Percentiles rank a stretch among this genome's conserved stretches.
phyloP scores from a whole-genome alignment of 2,329 filamentous ascomycete species.

The Talaromyces sp. region DNA sequence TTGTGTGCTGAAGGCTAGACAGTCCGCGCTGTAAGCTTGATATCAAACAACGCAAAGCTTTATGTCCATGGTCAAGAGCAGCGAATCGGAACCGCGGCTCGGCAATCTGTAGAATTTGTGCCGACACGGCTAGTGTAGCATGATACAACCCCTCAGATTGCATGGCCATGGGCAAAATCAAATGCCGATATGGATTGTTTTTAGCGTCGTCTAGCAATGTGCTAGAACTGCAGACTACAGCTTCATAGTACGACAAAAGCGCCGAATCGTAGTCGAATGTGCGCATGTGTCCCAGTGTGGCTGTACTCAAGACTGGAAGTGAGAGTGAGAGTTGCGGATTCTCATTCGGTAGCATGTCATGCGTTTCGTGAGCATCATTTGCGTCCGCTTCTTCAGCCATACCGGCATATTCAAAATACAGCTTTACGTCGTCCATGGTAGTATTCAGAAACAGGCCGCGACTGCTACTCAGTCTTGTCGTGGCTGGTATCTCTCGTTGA shows the following conservation, averaged over 20 bases:
- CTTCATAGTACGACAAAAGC: constrained; percentile 27
- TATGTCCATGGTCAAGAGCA: constrained; percentile 25
- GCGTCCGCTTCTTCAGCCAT: background rate
- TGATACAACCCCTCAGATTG: constrained; percentile 27
- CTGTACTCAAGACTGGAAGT: background rate
- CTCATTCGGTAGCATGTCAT: background rate
- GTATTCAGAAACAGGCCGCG: constrained; percentile 10
- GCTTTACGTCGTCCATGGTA: constrained; percentile 6
- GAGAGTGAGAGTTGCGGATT: background rate
- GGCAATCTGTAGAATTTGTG: constrained; percentile 25
- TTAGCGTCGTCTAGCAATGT: constrained; percentile 27
- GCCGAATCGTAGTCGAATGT: constrained; percentile 19
- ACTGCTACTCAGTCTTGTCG: background rate
- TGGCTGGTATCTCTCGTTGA: background rate
- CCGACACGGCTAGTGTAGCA: constrained; percentile 27
- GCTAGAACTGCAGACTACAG: constrained; percentile 27
- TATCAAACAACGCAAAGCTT: constrained; percentile 11
- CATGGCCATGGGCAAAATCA: constrained; percentile 30
- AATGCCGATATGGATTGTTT: constrained; percentile 30
- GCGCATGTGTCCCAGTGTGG: background rate
- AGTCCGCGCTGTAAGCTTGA: background rate
- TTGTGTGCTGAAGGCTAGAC: background rate
- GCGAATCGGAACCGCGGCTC: constrained; percentile 22
- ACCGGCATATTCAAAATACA: constrained; percentile 10
- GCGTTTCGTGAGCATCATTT: background rate